phyloP scores from a whole-genome alignment of 495 filamentous ascomycete species.

The Oidiodendron maius region DNA sequence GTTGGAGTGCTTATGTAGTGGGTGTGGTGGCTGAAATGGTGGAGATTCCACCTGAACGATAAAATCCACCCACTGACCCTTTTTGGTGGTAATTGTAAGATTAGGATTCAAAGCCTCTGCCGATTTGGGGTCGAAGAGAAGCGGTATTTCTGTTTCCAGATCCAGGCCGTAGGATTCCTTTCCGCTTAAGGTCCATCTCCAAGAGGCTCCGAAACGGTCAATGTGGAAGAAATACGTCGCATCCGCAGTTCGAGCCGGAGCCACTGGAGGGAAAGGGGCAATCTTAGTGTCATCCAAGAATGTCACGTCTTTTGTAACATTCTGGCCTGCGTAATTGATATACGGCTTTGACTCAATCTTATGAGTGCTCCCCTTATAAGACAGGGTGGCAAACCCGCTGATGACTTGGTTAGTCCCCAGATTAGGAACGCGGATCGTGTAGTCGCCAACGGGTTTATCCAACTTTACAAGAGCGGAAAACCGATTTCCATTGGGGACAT shows the following conservation, averaged over 20 bases:
- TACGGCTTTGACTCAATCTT: neutral
- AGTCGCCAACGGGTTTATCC: constrained; percentile 26
- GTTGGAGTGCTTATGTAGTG: constrained; percentile 59
- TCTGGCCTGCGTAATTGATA: neutral
- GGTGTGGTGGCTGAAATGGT: constrained; percentile 39
- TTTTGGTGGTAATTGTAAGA: constrained; percentile 37
- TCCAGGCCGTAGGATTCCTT: constrained; percentile 24
- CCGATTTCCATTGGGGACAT: constrained; percentile 34
- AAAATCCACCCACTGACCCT: constrained; percentile 50
- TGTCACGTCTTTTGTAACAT: neutral
- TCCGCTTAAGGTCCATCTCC: constrained; percentile 41
- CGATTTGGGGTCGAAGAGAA: constrained; percentile 37
- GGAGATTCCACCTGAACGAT: constrained; percentile 33
- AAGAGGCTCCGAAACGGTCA: constrained; percentile 32
- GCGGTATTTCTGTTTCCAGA: constrained; percentile 19
- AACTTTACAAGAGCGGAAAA: constrained; percentile 34
- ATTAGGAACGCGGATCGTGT: constrained; percentile 31
- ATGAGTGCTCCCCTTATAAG: neutral
- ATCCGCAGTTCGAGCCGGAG: constrained; percentile 34
- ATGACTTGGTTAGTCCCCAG: neutral
- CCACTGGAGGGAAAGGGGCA: neutral
- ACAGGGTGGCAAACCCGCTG: neutral
- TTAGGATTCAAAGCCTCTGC: constrained; percentile 24
- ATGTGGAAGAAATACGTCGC: constrained; percentile 33
- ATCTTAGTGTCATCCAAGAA: neutral